Conservation (phyloP, 495 filamentous ascomycete genomes). For the Neurospora sp. region DNA sequence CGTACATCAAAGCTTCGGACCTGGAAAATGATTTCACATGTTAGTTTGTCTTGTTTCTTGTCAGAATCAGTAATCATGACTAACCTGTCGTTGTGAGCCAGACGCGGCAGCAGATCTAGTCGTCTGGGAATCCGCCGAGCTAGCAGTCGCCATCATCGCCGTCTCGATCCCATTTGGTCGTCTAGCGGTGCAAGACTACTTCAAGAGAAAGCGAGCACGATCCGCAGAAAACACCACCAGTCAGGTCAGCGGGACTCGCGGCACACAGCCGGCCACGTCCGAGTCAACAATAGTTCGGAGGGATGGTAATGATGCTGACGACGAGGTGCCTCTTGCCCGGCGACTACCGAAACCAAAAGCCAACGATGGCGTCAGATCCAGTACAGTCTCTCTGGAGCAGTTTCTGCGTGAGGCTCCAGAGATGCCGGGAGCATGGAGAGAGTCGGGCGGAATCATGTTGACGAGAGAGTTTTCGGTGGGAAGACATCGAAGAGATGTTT, state of each 20-base stretch:
- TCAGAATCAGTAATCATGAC: background rate
- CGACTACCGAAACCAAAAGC: background rate
- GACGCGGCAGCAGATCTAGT: slow-evolving; percentile 2
- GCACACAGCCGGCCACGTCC: background rate
- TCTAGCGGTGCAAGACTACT: background rate
- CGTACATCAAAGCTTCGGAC: background rate
- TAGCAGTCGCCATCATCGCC: slow-evolving; percentile 6
- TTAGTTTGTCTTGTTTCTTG: background rate
- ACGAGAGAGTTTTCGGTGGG: background rate
- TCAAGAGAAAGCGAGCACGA: background rate
- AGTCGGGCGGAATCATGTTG: background rate
- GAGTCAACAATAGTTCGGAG: background rate
- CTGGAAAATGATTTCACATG: background rate
- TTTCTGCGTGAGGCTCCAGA: background rate
- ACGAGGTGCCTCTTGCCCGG: background rate
- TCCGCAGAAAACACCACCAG: background rate
- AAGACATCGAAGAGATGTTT: background rate
- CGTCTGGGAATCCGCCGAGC: slow-evolving; percentile 6
- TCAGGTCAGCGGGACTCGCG: background rate
- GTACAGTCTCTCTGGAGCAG: background rate
- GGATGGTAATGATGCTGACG: background rate
- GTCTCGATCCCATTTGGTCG: slow-evolving; percentile 1
- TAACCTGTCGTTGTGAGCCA: background rate
- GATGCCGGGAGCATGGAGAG: background rate
- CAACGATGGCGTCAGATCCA: background rate